A percentile compares a stretch with the other conserved stretches of the same genome.
phyloP scores from a whole-genome alignment of 2,329 filamentous ascomycete genomes.

The Trichoderma atrobrunneum region DNA sequence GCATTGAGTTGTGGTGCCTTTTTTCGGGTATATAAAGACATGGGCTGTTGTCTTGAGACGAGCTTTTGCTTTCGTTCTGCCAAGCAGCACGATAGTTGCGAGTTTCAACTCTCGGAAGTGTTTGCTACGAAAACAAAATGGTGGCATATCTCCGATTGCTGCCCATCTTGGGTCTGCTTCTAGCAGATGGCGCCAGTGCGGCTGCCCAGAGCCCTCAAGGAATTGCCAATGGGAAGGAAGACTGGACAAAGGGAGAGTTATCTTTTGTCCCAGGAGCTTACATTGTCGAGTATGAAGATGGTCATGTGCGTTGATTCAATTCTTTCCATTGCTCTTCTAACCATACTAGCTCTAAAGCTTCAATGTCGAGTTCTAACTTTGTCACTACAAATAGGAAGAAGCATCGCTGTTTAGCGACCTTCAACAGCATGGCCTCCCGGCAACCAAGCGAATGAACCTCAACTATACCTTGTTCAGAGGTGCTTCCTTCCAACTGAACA shows the following conservation, averaged over 20 bases:
- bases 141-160: conserved; percentile 1
- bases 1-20: too few relatives aligned
- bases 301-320: conserved; percentile 25
- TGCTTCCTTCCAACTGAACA: conserved; percentile 50
- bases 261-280: conserved; percentile 45
- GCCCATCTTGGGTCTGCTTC: not conserved
- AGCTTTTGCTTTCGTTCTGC: not conserved
- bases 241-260: not conserved
- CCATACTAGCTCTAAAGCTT: too few relatives aligned
- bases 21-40: not conserved
- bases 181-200: not conserved
- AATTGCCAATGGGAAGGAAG: not conserved
- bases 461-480: conserved; percentile 54
- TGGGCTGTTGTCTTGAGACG: not conserved
- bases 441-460: conserved; percentile 43
- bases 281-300: conserved; percentile 53
- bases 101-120: not conserved
- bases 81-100: not conserved
- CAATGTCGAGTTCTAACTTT: not conserved
- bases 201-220: not conserved
- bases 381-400: not conserved
- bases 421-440: not conserved
- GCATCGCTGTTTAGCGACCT: not conserved
- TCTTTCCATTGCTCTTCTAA: too few relatives aligned
- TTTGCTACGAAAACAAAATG: not conserved